Conservation (phyloP, 1,139 yeast species). For the Scheffersomyces lignicola region DNA sequence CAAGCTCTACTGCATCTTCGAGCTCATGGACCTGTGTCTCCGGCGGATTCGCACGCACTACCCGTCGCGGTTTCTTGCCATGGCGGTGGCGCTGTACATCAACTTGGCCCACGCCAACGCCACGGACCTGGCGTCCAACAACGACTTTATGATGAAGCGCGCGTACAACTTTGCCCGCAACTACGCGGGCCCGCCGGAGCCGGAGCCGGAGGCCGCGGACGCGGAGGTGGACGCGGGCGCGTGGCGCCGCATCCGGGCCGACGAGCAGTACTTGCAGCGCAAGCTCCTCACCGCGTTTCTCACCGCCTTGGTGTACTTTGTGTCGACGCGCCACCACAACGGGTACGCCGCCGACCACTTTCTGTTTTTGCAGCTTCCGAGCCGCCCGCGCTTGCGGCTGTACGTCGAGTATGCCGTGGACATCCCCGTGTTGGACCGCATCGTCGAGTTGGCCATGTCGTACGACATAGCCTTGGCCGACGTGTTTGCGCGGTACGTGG, state of each 20-base stretch:
- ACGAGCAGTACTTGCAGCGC: constrained; percentile 55
- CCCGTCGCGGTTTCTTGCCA: constrained; percentile 76
- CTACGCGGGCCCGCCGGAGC: constrained; percentile 52
- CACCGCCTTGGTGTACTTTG: constrained; percentile 45
- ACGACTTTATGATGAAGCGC: constrained; percentile 55
- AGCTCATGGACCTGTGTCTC: constrained; percentile 56
- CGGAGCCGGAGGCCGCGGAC: constrained; percentile 27
- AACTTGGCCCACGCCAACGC: constrained; percentile 47
- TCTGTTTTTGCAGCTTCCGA: constrained; percentile 18
- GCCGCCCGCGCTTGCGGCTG: constrained; percentile 12
- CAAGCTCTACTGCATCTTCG: constrained; percentile 63
- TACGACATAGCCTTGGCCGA: constrained; percentile 59
- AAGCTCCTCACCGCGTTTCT: constrained; percentile 43
- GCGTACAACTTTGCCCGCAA: constrained; percentile 66
- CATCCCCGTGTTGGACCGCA: constrained; percentile 34
- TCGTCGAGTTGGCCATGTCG: constrained; percentile 55
- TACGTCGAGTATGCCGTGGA: constrained; percentile 17
- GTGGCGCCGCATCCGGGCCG: constrained; percentile 43
- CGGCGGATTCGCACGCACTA: constrained; percentile 58
- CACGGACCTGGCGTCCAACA: constrained; percentile 16
- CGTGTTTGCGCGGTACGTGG: constrained; percentile 35
- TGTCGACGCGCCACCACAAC: constrained; percentile 24
- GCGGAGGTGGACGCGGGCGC: constrained; percentile 43
- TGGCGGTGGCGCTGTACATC: constrained; percentile 58
- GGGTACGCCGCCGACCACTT: constrained; percentile 29